Evolutionary conservation across 2,329 filamentous ascomycete species (phyloP).

Genomic region (Diaporthe velutina): DNA sequence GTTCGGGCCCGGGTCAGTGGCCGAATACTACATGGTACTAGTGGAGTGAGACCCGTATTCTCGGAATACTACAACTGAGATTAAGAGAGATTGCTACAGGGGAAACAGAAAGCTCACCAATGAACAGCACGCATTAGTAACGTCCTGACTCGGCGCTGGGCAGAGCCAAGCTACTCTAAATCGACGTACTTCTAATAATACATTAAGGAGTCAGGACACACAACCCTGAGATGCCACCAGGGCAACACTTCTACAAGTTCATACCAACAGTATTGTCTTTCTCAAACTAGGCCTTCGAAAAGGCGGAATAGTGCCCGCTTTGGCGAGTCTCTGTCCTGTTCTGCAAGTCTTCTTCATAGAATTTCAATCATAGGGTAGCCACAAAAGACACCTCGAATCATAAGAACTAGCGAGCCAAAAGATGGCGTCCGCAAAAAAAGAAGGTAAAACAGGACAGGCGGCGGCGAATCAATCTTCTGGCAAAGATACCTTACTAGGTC

Average conservation of each 20-base stretch:
- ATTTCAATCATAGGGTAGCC: too few relatives aligned
- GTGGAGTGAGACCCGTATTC: slow-evolving; percentile 7
- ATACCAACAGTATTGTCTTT: background rate
- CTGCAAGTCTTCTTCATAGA: background rate
- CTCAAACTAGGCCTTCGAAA: background rate
- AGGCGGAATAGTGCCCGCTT: too few relatives aligned
- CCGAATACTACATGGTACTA: background rate
- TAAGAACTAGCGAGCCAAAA: too few relatives aligned
- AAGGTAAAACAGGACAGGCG: background rate
- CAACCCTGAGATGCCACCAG: too few relatives aligned
- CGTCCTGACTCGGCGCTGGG: background rate
- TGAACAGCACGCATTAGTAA: background rate
- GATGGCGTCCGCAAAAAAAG: too few relatives aligned
- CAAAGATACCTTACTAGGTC: background rate
- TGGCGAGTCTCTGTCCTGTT: background rate
- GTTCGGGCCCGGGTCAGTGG: slow-evolving; percentile 1
- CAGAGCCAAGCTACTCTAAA: slow-evolving; percentile 4
- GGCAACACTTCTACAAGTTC: background rate
- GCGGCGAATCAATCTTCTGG: background rate
- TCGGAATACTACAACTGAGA: background rate
- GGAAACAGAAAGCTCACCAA: slow-evolving; percentile 1
- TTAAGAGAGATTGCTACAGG: slow-evolving; percentile 2
- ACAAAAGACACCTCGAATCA: too few relatives aligned
- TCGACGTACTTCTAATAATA: slow-evolving; percentile 22
- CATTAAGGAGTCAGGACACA: background rate